Evolutionary conservation across 1,139 yeast species (phyloP).

Genomic region (Pichia sp.): DNA sequence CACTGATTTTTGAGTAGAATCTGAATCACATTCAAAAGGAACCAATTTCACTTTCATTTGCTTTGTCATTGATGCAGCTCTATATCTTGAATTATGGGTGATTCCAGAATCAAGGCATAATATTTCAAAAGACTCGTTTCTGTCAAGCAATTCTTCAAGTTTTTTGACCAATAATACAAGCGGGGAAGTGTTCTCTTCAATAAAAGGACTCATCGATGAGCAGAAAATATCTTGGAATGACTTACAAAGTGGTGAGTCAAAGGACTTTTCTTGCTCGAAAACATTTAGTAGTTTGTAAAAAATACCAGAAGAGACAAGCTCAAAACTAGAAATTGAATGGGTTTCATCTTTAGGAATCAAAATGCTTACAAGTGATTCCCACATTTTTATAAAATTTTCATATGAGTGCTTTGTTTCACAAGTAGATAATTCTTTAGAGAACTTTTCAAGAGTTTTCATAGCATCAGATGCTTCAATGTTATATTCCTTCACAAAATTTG

Average conservation of each 20-base stretch:
- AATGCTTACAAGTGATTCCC: conserved; percentile 38
- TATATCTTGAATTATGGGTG: conserved; percentile 19
- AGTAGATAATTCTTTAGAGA: conserved; percentile 24
- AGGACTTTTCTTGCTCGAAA: conserved; percentile 30
- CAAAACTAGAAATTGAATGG: conserved; percentile 58
- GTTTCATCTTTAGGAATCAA: conserved; percentile 28
- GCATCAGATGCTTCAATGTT: conserved; percentile 23
- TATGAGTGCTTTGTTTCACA: conserved; percentile 17
- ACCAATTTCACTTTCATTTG: conserved; percentile 57
- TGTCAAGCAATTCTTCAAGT: conserved; percentile 66
- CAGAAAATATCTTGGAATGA: conserved; percentile 46
- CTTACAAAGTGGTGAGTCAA: conserved; percentile 31
- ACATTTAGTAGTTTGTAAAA: conserved; percentile 40
- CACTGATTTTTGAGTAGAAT: conserved; percentile 35
- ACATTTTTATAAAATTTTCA: conserved; percentile 39
- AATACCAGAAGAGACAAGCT: conserved; percentile 63
- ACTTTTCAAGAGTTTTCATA: conserved; percentile 25
- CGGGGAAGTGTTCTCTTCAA: conserved; percentile 28
- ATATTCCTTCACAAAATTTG: background rate
- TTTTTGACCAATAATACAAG: conserved; percentile 42
- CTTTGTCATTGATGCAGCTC: conserved; percentile 61
- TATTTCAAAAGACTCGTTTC: conserved; percentile 72
- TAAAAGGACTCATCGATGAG: conserved; percentile 19
- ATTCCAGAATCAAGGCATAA: conserved; percentile 33
- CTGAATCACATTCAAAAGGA: conserved; percentile 30